Percentiles rank a stretch among this genome's conserved stretches.
Evolutionary conservation across 164 flowering plant species (phyloP).

Genomic region (Dillenia turbinata): DNA sequence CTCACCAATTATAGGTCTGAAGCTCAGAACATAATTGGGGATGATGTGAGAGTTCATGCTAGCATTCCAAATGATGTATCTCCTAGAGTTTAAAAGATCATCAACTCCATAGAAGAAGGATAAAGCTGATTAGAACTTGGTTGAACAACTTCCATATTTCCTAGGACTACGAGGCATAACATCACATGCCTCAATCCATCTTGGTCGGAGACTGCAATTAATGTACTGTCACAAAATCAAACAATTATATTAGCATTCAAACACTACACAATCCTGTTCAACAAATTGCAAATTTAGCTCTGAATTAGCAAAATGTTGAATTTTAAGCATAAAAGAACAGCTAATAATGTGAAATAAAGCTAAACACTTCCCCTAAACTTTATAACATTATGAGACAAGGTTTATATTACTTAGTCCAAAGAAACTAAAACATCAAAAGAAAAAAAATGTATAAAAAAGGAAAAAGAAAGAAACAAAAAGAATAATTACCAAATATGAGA

Average conservation of each 20-base stretch:
- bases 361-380: no score
- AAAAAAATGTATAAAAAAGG: background rate
- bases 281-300: background rate
- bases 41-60: constrained; percentile 68
- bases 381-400: background rate
- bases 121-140: constrained; percentile 49
- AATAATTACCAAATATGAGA: no score
- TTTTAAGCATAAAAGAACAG: background rate
- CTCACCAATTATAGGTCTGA: constrained; percentile 40
- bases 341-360: no score
- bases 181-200: constrained; percentile 54
- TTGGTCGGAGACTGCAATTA: constrained; percentile 29
- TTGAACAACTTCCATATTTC: constrained; percentile 51
- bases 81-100: constrained; percentile 35
- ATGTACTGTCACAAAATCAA: constrained; percentile 27
- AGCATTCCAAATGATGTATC: constrained; percentile 59
- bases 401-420: background rate
- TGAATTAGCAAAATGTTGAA: background rate
- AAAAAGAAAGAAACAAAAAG: background rate
- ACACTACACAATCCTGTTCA: background rate
- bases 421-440: background rate
- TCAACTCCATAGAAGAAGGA: constrained; percentile 72
- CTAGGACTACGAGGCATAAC: constrained; percentile 77
- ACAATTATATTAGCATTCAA: background rate
- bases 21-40: constrained; percentile 59